Percentiles rank a stretch among this genome's conserved stretches.
Evolutionary conservation across 2,329 filamentous ascomycete species (phyloP).

Genomic region (Cercospora nicotianae): DNA sequence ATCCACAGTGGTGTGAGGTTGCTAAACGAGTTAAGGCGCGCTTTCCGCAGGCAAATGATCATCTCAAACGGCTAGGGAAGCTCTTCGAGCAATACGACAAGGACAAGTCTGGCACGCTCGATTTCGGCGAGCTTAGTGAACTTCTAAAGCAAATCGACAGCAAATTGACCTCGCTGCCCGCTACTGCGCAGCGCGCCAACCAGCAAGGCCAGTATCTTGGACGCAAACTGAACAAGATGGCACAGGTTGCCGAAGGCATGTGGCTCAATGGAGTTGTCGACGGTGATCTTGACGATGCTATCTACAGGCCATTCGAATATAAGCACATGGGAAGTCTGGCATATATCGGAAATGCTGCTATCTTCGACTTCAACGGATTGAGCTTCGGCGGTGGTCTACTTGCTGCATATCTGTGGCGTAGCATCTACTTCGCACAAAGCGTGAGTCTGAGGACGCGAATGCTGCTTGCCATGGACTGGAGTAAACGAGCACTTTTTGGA

Average conservation of each 20-base stretch:
- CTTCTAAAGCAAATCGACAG: conserved; percentile 88
- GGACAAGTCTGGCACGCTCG: conserved; percentile 87
- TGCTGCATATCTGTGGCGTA: conserved; percentile 94
- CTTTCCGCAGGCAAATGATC: conserved; percentile 86
- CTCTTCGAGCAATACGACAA: conserved; percentile 91
- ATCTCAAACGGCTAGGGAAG: conserved; percentile 84
- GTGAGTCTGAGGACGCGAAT: conserved; percentile 88
- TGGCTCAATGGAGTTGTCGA: conserved; percentile 77
- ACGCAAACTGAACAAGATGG: conserved; percentile 89
- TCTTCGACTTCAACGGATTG: conserved; percentile 85
- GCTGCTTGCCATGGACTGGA: conserved; percentile 96
- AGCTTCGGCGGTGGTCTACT: conserved; percentile 79
- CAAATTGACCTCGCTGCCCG: conserved; percentile 90
- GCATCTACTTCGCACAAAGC: conserved; percentile 95
- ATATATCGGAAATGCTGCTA: conserved; percentile 92
- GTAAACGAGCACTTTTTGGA: conserved; percentile 92
- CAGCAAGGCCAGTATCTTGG: conserved; percentile 94
- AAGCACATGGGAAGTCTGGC: conserved; percentile 86
- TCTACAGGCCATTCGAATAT: conserved; percentile 95
- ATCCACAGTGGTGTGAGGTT: conserved; percentile 82
- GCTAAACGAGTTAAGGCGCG: conserved; percentile 80
- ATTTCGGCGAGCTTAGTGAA: conserved; percentile 88
- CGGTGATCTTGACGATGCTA: conserved; percentile 85
- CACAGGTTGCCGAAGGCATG: conserved; percentile 73
- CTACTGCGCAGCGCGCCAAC: conserved; percentile 92